Evolutionary conservation across 805 yeast species (phyloP), one percentile per base, ranked within the genome.

Genomic region (Kuraishia molischiana): DNA sequence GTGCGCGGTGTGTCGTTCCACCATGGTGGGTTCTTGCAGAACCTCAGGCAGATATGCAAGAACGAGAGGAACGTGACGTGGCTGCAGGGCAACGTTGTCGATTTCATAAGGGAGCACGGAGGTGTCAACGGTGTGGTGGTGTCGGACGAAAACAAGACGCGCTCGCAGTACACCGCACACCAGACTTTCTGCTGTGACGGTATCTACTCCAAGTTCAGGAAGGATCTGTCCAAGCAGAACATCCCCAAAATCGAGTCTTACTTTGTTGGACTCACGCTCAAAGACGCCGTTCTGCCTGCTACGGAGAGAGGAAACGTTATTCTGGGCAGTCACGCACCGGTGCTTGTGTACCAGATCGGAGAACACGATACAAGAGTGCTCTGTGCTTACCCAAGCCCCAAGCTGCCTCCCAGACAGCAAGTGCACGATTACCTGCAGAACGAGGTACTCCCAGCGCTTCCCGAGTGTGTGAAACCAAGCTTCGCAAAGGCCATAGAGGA

Each of bases 131-230:
- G 97, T 19, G 87, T 89, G n/a, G 63, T 63, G 44, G 84, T 76
- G 14, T 37, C 38, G 22, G 59, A 64, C 22, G 65, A 63, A 5
- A 62, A 60, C 13, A 65, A 67, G 22, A 60, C 62, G 6, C 51
- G 52, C 19, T 61, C 64, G 39, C 58, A 65, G 5, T 77, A 69
- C 62, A 58, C 59, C 17, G 85, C 82, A 3, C 73, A 76, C 39
- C 53, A 87, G 40, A 82, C 90, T 5, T 67, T 87, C 22, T 74
- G 83, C 35, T 85, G 95, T 53, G 98, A 92, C 59, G 98, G 98
- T 42, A 89, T 90, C 40, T 86, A 85, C 53, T 89, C 97, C 41
- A 87, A 81, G 58, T 86, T 90, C 66, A 74, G 98, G 56, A 84
- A 77, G 55, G 80, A 79, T 41, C 67, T 84, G 35, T 64, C 75